Conservation (phyloP, 1,139 yeast genomes). For the Suhomyces panamericanus region DNA sequence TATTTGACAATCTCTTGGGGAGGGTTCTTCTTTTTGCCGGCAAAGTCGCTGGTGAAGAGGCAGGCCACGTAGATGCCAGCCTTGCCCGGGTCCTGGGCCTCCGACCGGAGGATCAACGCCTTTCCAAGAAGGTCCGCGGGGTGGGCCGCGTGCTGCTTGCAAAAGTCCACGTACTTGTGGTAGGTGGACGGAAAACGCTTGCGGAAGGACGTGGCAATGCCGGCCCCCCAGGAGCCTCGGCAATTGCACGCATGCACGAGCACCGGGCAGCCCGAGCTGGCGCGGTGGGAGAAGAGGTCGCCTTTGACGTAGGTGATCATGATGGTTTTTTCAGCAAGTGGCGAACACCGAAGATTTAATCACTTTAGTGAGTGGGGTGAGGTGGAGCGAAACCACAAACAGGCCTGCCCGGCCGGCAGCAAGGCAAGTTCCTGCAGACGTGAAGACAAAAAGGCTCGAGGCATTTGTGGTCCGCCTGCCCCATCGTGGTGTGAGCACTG, state of each 20-base stretch:
- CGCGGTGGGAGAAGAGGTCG: slow-evolving; percentile 50
- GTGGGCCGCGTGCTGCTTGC: slow-evolving; percentile 31
- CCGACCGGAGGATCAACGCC: slow-evolving; percentile 46
- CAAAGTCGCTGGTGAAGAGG: slow-evolving; percentile 63
- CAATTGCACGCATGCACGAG: slow-evolving; percentile 81
- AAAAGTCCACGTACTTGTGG: slow-evolving; percentile 46
- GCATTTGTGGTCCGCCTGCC: not conserved
- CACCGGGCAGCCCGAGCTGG: slow-evolving; percentile 32
- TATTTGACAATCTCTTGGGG: slow-evolving; percentile 44
- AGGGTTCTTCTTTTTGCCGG: slow-evolving; percentile 25
- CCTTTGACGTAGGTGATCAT: slow-evolving; percentile 56
- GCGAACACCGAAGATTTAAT: not conserved
- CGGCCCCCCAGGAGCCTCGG: slow-evolving; percentile 83
- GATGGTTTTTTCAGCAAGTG: not conserved
- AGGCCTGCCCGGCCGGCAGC: not conserved
- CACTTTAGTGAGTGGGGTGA: slow-evolving; percentile 6
- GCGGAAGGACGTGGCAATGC: slow-evolving; percentile 61
- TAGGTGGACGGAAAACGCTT: slow-evolving; percentile 53
- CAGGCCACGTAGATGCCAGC: slow-evolving; percentile 52
- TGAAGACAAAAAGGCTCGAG: slow-evolving; percentile 4
- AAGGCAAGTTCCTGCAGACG: slow-evolving; percentile 7
- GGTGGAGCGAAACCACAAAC: not conserved
- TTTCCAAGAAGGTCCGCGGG: slow-evolving; percentile 52
- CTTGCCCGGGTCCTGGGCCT: slow-evolving; percentile 29
- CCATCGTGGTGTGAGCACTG: slow-evolving; percentile 4